phyloP scores from a whole-genome alignment of 352 stramenopile genomes.

The Globisporangium viniferum region DNA sequence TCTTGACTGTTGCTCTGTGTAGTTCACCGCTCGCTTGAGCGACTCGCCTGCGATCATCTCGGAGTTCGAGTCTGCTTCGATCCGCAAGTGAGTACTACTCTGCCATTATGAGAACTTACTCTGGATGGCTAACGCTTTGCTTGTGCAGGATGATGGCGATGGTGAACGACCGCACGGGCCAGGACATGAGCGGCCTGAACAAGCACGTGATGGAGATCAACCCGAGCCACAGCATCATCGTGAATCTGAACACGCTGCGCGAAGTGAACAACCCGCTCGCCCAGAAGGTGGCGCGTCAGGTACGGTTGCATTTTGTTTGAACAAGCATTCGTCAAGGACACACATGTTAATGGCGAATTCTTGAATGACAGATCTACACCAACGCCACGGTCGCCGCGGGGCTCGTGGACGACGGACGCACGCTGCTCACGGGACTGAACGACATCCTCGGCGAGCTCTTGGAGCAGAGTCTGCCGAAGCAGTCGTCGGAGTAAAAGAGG shows the following conservation, averaged over 20 bases:
- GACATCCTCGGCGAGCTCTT: constrained; percentile 91
- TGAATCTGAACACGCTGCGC: constrained; percentile 89
- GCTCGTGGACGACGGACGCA: constrained; percentile 96
- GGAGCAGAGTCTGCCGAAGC: constrained; percentile 54
- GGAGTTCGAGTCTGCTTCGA: constrained; percentile 96
- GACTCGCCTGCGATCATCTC: constrained; percentile 99
- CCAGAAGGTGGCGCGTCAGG: constrained; percentile 80
- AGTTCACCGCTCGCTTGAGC: constrained; percentile 89
- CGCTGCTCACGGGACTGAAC: constrained; percentile 97
- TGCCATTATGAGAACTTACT: neutral
- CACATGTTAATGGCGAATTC: constrained; percentile 20
- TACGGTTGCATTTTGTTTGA: constrained; percentile 17
- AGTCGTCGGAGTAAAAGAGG: constrained; percentile 24
- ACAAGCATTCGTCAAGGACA: neutral
- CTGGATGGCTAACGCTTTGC: neutral
- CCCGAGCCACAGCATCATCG: constrained; percentile 95
- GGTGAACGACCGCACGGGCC: constrained; percentile 86
- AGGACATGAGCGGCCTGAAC: constrained; percentile 42
- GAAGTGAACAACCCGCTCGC: constrained; percentile 81
- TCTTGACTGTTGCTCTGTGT: neutral
- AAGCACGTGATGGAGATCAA: constrained; percentile 99
- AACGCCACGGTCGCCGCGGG: constrained; percentile 98
- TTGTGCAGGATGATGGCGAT: constrained; percentile 96
- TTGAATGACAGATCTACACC: constrained; percentile 92
- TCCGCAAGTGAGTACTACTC: constrained; percentile 81